Evolutionary conservation across 2,329 filamentous ascomycete genomes (phyloP).

Genomic region (Paecilomyces fulvus): DNA sequence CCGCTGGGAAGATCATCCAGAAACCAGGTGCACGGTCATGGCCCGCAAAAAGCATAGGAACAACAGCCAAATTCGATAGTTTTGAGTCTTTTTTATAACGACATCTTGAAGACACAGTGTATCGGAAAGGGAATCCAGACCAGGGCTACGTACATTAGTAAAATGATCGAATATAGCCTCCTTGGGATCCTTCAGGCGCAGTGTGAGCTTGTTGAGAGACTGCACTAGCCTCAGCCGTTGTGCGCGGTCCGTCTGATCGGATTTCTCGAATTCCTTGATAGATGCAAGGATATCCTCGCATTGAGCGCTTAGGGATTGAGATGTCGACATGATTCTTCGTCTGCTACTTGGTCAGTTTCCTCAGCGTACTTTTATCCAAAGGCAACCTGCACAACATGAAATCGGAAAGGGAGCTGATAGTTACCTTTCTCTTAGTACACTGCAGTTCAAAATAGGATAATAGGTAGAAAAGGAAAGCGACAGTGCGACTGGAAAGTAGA

Average conservation of each 20-base stretch:
- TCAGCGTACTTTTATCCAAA: not conserved
- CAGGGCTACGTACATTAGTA: constrained; percentile 12
- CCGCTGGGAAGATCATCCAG: not conserved
- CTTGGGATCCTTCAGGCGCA: constrained; percentile 15
- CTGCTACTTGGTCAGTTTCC: not conserved
- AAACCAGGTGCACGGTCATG: too few relatives aligned
- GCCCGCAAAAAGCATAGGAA: too few relatives aligned
- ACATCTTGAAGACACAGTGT: not conserved
- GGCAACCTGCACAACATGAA: not conserved
- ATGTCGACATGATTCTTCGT: not conserved
- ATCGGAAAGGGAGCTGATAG: not conserved
- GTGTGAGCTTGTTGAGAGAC: constrained; percentile 9
- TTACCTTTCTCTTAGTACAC: not conserved
- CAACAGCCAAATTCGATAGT: not conserved
- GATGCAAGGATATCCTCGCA: constrained; percentile 5
- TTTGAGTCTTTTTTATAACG: not conserved
- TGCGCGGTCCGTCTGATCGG: constrained; percentile 4
- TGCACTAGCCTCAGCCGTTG: constrained; percentile 8
- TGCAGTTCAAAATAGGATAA: not conserved
- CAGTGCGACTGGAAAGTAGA: not conserved
- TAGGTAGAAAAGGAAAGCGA: not conserved
- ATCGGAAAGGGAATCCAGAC: not conserved
- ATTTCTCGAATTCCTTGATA: constrained; percentile 7
- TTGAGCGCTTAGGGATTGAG: constrained; percentile 6
- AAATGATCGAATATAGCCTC: constrained; percentile 19